Evolutionary conservation across 768 basidiomycete genomes (phyloP).

Genomic region (Nidula microcarpa): DNA sequence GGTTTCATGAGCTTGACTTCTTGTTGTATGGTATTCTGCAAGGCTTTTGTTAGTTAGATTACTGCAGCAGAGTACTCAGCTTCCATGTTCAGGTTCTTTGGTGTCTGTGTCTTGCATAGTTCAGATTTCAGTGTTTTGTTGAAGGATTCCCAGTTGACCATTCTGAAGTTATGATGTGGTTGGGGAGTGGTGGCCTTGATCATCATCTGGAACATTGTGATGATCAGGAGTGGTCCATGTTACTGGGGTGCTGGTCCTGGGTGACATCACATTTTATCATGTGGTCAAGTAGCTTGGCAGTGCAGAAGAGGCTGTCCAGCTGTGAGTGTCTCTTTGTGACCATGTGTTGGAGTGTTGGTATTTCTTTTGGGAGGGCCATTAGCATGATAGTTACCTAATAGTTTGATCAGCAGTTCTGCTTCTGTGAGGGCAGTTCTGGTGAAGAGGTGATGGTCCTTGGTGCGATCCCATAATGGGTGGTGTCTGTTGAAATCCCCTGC

Average conservation of each 20-base stretch:
- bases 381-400: conserved; percentile 20
- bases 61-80: neutral
- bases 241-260: conserved; percentile 6
- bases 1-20: conserved; percentile 19
- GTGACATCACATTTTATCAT: conserved; percentile 23
- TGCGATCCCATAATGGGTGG: conserved; percentile 34
- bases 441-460: conserved; percentile 26
- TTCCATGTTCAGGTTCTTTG: neutral
- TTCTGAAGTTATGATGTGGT: conserved; percentile 9
- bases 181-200: neutral
- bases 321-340: conserved; percentile 28
- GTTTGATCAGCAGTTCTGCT: conserved; percentile 20
- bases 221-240: conserved; percentile 41
- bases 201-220: conserved; percentile 19
- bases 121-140: conserved; percentile 12
- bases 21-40: conserved; percentile 5
- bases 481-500: conserved; percentile 37
- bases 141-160: conserved; percentile 13
- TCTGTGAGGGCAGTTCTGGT: conserved; percentile 14
- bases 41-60: neutral
- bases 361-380: conserved; percentile 25
- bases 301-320: conserved; percentile 39
- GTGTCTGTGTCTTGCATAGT: conserved; percentile 11
- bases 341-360: conserved; percentile 26
- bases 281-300: conserved; percentile 6